Conservation (phyloP, 306 rosid species). For the Adenanthera pavonina region DNA sequence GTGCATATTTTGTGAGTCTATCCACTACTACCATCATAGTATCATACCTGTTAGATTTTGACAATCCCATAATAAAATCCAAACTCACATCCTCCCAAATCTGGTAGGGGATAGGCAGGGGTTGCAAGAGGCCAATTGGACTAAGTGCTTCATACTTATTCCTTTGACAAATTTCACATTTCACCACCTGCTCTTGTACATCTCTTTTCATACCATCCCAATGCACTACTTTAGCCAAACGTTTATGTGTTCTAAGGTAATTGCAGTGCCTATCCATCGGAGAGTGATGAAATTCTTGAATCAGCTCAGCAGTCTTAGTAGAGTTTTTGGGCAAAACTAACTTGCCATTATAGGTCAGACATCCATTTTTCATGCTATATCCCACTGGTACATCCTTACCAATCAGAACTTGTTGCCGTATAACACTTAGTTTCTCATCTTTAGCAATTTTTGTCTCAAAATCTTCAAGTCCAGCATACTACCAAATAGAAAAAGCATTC, state of each 20-base stretch:
- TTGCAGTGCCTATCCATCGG: background rate
- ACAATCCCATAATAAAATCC: background rate
- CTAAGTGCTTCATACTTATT: background rate
- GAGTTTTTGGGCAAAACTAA: background rate
- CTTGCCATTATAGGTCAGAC: background rate
- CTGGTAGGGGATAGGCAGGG: background rate
- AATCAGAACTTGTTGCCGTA: too few species aligned
- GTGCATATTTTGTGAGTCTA: background rate
- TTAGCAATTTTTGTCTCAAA: too few species aligned
- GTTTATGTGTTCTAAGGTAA: background rate
- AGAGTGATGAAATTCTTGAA: background rate
- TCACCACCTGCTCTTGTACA: background rate
- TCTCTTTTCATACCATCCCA: background rate
- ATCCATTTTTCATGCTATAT: background rate
- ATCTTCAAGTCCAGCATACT: too few species aligned
- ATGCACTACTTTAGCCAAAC: background rate
- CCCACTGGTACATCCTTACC: background rate
- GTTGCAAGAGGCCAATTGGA: background rate
- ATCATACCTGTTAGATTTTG: background rate
- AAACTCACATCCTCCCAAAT: background rate
- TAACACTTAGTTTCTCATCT: too few species aligned
- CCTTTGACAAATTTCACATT: too few species aligned
- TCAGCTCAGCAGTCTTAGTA: accelerated
- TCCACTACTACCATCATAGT: background rate
- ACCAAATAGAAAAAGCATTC: too few species aligned